phyloP scores from a whole-genome alignment of 176 grass and related monocot species.

The Paspalum vaginatum region DNA sequence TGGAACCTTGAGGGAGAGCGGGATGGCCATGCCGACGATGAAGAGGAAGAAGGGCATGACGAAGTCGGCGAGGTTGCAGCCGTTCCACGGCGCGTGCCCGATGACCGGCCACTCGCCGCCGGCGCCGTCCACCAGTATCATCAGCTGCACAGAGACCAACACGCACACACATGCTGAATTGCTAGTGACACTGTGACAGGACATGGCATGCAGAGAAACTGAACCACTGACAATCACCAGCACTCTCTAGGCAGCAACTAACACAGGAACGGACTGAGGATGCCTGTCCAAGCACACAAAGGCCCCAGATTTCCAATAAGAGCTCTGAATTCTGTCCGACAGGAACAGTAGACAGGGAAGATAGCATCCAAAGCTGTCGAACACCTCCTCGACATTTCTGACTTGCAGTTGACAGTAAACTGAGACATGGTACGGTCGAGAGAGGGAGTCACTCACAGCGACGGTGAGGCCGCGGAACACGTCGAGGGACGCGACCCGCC shows the following conservation, averaged over 20 bases:
- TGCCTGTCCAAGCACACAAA: not conserved
- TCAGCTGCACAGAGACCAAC: conserved; percentile 56
- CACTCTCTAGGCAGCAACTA: too few species aligned
- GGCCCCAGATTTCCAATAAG: not conserved
- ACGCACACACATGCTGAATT: too few species aligned
- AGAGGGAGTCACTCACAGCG: conserved; percentile 49
- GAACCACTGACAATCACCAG: too few species aligned
- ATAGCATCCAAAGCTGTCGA: not conserved
- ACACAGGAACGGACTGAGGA: too few species aligned
- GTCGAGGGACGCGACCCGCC: conserved; percentile 76
- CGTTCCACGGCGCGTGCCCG: conserved; percentile 84
- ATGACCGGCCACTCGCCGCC: conserved; percentile 91
- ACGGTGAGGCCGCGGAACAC: conserved; percentile 93
- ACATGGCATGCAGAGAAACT: too few species aligned
- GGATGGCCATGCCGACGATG: conserved; percentile 94
- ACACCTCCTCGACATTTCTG: not conserved
- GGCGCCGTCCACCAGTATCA: conserved; percentile 93
- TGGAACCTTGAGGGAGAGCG: conserved; percentile 91
- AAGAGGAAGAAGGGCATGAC: conserved; percentile 99
- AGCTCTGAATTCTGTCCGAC: too few species aligned
- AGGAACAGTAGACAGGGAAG: not conserved
- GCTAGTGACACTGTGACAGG: too few species aligned
- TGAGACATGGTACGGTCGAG: too few species aligned
- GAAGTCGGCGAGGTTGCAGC: conserved; percentile 95
- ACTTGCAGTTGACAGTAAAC: not conserved